These are phyloP conservation scores for Ettlia oleoabundans DNA, from an alignment of 139 green algal genomes.

Conservation along the genomic window DNA sequence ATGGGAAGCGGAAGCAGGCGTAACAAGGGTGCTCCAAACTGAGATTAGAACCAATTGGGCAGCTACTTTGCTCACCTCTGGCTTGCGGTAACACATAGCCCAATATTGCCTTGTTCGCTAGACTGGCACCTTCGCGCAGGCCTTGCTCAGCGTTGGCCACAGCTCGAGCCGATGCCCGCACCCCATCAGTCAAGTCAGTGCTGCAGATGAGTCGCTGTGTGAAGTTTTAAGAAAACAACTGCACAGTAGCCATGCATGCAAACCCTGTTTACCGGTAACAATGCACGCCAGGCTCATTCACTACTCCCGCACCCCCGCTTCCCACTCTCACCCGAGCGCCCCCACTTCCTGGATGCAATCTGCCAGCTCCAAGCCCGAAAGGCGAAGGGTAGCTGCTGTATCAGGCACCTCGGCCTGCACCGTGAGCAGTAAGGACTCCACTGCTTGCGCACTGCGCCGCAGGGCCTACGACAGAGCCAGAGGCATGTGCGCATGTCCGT, in stretches of 20 bases:
- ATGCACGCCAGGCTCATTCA: too few species aligned
- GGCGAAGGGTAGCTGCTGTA: conserved; percentile 50
- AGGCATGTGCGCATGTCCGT: neutral
- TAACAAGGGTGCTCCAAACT: too few species aligned
- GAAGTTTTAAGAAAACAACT: too few species aligned
- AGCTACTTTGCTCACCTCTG: conserved; percentile 11
- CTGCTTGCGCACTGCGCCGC: conserved; percentile 29
- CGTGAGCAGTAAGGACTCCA: conserved; percentile 26
- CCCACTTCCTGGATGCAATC: conserved; percentile 56
- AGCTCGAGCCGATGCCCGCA: conserved; percentile 46
- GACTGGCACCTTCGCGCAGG: conserved; percentile 6
- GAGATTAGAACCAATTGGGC: too few species aligned
- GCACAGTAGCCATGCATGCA: too few species aligned
- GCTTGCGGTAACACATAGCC: conserved; percentile 26
- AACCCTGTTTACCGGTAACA: too few species aligned
- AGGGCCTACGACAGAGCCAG: conserved; percentile 36
- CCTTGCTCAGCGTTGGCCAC: conserved; percentile 35
- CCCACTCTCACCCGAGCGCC: conserved; percentile 27
- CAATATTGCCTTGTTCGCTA: conserved; percentile 13
- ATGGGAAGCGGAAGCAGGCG: too few species aligned
- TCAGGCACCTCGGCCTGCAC: conserved; percentile 53
- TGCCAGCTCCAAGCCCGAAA: conserved; percentile 57
- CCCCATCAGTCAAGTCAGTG: conserved; percentile 45
- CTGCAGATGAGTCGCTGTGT: conserved; percentile 5
- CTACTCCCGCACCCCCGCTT: neutral